A percentile compares a stretch with the other conserved stretches of the same genome.
Evolutionary conservation across 129 eudicot genomes (phyloP).

Genomic region (Helianthus tuberosus): DNA sequence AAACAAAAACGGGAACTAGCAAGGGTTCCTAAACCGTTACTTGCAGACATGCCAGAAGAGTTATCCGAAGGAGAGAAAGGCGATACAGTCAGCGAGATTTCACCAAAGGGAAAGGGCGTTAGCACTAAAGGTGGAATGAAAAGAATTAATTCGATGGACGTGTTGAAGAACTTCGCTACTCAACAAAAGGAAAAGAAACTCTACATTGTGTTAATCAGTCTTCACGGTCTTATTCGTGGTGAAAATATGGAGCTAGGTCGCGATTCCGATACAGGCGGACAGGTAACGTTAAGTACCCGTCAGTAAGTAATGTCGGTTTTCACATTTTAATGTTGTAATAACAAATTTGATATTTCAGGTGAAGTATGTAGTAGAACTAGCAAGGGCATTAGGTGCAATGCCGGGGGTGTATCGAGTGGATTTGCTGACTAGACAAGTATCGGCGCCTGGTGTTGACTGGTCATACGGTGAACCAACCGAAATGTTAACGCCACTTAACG

Average conservation of each 20-base stretch:
- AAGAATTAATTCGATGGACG: constrained; percentile 67
- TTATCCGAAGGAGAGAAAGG: constrained; percentile 79
- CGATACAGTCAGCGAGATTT: constrained; percentile 51
- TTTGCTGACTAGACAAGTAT: constrained; percentile 78
- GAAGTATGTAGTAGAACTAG: constrained; percentile 83
- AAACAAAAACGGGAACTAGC: constrained; percentile 53
- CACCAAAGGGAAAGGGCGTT: constrained; percentile 45
- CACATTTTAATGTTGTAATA: neutral
- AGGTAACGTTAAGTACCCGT: constrained; percentile 45
- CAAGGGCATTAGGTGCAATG: constrained; percentile 85
- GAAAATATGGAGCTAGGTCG: constrained; percentile 94
- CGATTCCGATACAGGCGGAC: constrained; percentile 93
- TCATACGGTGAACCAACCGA: constrained; percentile 81
- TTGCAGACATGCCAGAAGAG: constrained; percentile 82
- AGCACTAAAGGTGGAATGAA: constrained; percentile 59
- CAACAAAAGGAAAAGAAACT: constrained; percentile 68
- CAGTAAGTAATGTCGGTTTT: no score
- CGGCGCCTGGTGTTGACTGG: constrained; percentile 81
- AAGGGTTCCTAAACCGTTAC: constrained; percentile 57
- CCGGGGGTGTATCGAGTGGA: constrained; percentile 92
- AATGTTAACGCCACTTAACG: constrained; percentile 56
- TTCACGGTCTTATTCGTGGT: constrained; percentile 88
- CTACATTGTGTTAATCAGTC: constrained; percentile 76
- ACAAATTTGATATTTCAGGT: constrained; percentile 45
- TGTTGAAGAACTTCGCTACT: constrained; percentile 63